These are phyloP conservation scores for Angophora floribunda DNA, from an alignment of 345 rosid genomes.

Conservation along the genomic window DNA sequence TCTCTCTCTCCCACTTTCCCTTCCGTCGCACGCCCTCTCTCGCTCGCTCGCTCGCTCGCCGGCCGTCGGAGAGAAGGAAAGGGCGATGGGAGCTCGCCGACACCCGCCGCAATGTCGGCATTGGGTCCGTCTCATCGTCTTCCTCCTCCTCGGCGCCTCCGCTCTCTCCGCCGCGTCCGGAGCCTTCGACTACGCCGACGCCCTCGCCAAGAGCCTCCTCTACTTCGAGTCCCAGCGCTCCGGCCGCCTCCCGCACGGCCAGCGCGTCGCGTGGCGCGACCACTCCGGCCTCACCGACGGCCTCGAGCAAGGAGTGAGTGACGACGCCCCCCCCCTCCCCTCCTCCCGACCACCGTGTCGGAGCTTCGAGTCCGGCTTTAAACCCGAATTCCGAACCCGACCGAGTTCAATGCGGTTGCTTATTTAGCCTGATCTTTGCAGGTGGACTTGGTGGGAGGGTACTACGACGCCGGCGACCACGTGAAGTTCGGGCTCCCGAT, in stretches of 20 bases:
- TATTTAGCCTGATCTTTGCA: not conserved
- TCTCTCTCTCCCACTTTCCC: not conserved
- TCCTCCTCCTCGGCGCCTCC: not conserved
- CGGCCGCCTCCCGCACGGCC: slow-evolving; percentile 82
- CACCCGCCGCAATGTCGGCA: not conserved
- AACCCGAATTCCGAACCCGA: not conserved
- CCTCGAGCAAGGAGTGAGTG: slow-evolving; percentile 84
- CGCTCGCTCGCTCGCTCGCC: not conserved
- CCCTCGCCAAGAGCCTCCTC: slow-evolving; percentile 77
- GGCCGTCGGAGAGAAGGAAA: rapidly evolving
- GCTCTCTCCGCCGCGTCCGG: not conserved
- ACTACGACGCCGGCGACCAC: slow-evolving; percentile 94
- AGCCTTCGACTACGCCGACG: slow-evolving; percentile 51
- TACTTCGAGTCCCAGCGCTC: slow-evolving; percentile 95
- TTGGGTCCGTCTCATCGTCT: not conserved
- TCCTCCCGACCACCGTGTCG: not conserved
- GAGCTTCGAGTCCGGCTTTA: not conserved
- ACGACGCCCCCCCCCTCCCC: not conserved
- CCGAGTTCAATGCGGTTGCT: not conserved
- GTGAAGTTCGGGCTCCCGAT: slow-evolving; percentile 94
- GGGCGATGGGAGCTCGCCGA: not conserved
- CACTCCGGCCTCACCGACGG: slow-evolving; percentile 95
- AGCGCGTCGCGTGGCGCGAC: slow-evolving; percentile 83
- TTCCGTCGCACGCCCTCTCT: not conserved
- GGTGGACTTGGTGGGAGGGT: slow-evolving; percentile 98